Conservation (phyloP, 768 basidiomycete genomes). For the Amanita phalloides region DNA sequence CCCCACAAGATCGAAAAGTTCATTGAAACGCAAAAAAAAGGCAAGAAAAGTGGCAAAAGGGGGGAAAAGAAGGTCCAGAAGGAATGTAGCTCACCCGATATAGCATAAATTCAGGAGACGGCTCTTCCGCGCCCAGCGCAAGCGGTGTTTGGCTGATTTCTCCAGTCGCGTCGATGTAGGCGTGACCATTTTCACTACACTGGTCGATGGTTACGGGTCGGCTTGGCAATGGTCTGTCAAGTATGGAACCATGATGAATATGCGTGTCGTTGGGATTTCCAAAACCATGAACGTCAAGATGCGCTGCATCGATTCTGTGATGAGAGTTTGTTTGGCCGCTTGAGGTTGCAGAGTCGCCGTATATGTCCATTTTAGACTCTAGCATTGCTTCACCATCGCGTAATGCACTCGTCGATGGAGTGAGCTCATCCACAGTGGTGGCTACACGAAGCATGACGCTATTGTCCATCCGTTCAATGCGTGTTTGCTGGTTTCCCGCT, state of each 20-base stretch:
- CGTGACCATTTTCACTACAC: conserved; percentile 6
- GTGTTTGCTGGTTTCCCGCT: background rate
- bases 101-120: conserved; percentile 20
- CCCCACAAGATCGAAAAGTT: background rate
- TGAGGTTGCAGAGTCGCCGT: background rate
- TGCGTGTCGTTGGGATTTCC: background rate
- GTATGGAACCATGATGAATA: background rate
- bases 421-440: background rate
- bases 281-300: background rate
- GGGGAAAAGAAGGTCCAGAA: conserved; percentile 7
- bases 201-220: background rate
- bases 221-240: background rate
- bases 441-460: background rate
- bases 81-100: conserved; percentile 20
- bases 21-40: background rate
- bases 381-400: background rate
- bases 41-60: background rate
- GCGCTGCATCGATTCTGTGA: background rate
- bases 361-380: background rate
- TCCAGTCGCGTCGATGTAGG: conserved; percentile 8
- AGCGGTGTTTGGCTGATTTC: background rate
- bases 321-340: background rate
- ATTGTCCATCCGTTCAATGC: background rate
- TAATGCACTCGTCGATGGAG: background rate
- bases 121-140: conserved; percentile 8